Conservation (phyloP, 2,329 filamentous ascomycete genomes). For the Rachicladosporium sp. region DNA sequence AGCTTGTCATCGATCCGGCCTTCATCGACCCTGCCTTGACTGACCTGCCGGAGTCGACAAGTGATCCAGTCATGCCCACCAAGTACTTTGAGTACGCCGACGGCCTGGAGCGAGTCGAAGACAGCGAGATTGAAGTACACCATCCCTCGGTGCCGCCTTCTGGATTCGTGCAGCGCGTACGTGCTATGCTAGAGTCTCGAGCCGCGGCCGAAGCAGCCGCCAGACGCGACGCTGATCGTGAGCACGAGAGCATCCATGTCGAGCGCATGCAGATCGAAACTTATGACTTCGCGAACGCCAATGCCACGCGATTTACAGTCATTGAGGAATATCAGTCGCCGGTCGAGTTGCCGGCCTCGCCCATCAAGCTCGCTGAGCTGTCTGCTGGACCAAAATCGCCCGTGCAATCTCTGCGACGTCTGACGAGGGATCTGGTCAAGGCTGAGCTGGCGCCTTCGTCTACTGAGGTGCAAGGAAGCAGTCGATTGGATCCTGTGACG, state of each 20-base stretch:
- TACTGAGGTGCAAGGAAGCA: constrained; percentile 6
- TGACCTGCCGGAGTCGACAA: constrained; percentile 23
- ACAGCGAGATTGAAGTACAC: constrained; percentile 20
- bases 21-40: constrained; percentile 23
- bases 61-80: constrained; percentile 22
- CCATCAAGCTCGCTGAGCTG: constrained; percentile 20
- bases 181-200: constrained; percentile 30
- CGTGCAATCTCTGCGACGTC: constrained; percentile 11
- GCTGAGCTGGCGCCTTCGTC: constrained; percentile 22
- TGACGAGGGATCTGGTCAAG: constrained; percentile 25
- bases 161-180: constrained; percentile 31
- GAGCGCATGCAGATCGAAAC: constrained; percentile 11
- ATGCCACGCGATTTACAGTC: constrained; percentile 19
- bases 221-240: constrained; percentile 9
- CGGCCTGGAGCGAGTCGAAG: constrained; percentile 21
- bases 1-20: constrained; percentile 23
- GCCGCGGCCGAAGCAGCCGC: constrained; percentile 19
- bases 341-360: constrained; percentile 24
- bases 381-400: constrained; percentile 3
- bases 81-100: constrained; percentile 25
- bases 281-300: constrained; percentile 21
- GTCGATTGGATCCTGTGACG: constrained; percentile 1
- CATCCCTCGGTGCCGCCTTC: constrained; percentile 23
- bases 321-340: constrained; percentile 22
- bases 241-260: constrained; percentile 3